A percentile compares a stretch with the other conserved stretches of the same genome.
phyloP scores from a whole-genome alignment of 2,329 filamentous ascomycete species.

The Fusarium oligoseptatum region DNA sequence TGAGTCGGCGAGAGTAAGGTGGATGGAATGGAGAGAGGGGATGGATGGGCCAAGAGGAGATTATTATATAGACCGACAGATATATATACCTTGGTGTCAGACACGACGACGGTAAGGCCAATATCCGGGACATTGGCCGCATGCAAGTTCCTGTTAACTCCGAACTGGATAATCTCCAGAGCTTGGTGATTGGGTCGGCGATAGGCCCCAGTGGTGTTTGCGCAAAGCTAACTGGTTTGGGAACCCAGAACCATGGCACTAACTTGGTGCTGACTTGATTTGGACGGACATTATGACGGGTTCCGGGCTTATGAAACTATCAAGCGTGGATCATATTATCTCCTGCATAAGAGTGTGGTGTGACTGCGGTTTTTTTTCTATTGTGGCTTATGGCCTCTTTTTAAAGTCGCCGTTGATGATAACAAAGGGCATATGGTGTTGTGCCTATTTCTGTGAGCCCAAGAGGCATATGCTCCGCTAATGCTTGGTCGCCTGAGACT shows the following conservation, averaged over 20 bases:
- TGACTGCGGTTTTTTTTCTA: background rate
- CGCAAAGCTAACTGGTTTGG: constrained; percentile 1
- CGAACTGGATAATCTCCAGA: background rate
- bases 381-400: background rate
- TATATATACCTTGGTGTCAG: background rate
- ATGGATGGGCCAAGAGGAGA: background rate
- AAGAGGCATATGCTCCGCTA: background rate
- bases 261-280: background rate
- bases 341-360: background rate
- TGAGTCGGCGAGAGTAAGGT: background rate
- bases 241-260: background rate
- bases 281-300: background rate
- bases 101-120: background rate
- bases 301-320: background rate
- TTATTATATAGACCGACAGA: background rate
- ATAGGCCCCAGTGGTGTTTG: background rate
- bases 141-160: background rate
- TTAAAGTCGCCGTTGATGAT: background rate
- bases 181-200: background rate
- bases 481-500: background rate
- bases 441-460: background rate
- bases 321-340: background rate
- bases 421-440: background rate
- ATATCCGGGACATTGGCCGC: background rate
- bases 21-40: background rate